A percentile compares a stretch with the other conserved stretches of the same genome.
Evolutionary conservation across 768 basidiomycete species (phyloP).

Genomic region (Peribolospora kevripleyi): DNA sequence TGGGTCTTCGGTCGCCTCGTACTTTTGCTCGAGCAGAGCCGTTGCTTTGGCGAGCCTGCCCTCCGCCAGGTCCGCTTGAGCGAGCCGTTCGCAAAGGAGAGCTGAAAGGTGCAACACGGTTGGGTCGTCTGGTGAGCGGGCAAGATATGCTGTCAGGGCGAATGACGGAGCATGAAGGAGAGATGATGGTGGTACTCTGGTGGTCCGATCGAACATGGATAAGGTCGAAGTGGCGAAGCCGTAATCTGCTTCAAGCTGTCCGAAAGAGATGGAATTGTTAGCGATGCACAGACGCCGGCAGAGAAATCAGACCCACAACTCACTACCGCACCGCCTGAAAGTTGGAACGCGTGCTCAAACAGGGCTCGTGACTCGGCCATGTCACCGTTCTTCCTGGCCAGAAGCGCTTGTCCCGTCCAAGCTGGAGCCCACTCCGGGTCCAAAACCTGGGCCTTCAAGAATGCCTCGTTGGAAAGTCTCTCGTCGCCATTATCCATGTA

Average conservation of each 20-base stretch:
- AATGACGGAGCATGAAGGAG: slow-evolving; percentile 23
- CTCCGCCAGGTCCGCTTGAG: slow-evolving; percentile 38
- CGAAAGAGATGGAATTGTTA: neutral
- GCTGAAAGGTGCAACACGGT: slow-evolving; percentile 59
- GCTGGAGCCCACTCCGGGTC: slow-evolving; percentile 72
- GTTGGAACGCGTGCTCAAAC: slow-evolving; percentile 38
- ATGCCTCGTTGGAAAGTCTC: slow-evolving; percentile 61
- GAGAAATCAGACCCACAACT: slow-evolving; percentile 14
- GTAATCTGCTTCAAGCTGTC: slow-evolving; percentile 55
- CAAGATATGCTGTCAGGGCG: slow-evolving; percentile 49
- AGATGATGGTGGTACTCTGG: slow-evolving; percentile 9
- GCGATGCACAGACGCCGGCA: neutral
- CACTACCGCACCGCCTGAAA: slow-evolving; percentile 33
- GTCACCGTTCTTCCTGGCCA: slow-evolving; percentile 20
- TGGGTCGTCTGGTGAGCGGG: slow-evolving; percentile 40
- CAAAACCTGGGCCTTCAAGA: slow-evolving; percentile 64
- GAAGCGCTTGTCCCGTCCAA: slow-evolving; percentile 56
- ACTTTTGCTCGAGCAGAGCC: slow-evolving; percentile 50
- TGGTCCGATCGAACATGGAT: slow-evolving; percentile 15
- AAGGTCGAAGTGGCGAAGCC: slow-evolving; percentile 45
- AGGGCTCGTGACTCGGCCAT: slow-evolving; percentile 38
- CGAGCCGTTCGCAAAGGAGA: slow-evolving; percentile 62
- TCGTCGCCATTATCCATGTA: slow-evolving; percentile 55
- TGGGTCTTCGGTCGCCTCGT: slow-evolving; percentile 66
- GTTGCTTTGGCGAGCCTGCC: slow-evolving; percentile 39